Evolutionary conservation across 163 green algal species (phyloP), one percentile per base, ranked within the genome.

Genomic region (Chlamydomonas reinhardtii): DNA sequence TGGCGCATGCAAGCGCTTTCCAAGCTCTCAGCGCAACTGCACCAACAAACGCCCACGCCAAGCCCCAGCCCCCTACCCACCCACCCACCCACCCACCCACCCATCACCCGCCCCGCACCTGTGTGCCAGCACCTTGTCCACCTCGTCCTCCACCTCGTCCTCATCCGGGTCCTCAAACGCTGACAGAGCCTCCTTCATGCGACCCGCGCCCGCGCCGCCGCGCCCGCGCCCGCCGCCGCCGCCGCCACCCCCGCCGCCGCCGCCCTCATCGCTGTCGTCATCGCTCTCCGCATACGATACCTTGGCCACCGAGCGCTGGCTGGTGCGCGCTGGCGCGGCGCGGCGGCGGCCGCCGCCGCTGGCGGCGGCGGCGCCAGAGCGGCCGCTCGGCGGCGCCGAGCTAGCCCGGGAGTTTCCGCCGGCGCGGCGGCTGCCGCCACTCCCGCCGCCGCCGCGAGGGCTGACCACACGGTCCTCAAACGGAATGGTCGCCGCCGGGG

Each of bases 51-150:
- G n/a, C n/a, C n/a, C n/a, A n/a, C n/a, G n/a, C n/a, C n/a, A n/a
- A n/a, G n/a, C 39, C 39, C 39, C 39, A 8, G 39, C 5, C 39
- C 39, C 39, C 39, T 8, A 8, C 5, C 39, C 39, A 5, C 39
- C 39, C 48, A 17, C 48, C 6, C 9, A 1, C 48, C 48, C 48
- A 14, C 48, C 48, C 48, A 1, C 6, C 48, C 11, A 54, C 43
- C 8, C 43, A 54, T 54, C 48, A 17, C 48, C 11, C 48, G 1
- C 11, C 48, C 22, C 79, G 4, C 76, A 95, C 94, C 96, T 95
- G 90, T 98, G 95, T 15, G 32, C 88, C 70, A 98, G 88, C 39
- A 98, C 93, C 15, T 90, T 83, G 82, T 98, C 96, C 35, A 97
- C 94, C 89, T 98, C 96, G 48, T 98, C 95, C 17, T 96, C 86